A percentile compares a stretch with the other conserved stretches of the same genome.
phyloP scores from a whole-genome alignment of 345 rosid species.

The Melaleuca quinquenervia region DNA sequence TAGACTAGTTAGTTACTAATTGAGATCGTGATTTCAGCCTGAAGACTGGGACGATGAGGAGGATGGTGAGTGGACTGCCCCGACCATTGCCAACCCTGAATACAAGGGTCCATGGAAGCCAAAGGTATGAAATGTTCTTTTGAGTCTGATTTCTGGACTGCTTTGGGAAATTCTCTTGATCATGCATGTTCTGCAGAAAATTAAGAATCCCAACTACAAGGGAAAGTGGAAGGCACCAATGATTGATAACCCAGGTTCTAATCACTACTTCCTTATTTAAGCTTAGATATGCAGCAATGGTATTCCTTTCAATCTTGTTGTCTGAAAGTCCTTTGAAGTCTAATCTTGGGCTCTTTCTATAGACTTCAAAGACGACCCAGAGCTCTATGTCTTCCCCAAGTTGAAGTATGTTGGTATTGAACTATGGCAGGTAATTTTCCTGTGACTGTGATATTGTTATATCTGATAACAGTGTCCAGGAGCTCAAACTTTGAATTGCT shows the following conservation, averaged over 20 bases:
- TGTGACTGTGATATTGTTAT: not conserved
- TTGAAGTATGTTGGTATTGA: constrained; percentile 95
- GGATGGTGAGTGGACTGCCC: constrained; percentile 99
- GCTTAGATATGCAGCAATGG: not conserved
- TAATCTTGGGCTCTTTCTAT: constrained; percentile 24
- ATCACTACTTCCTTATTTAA: constrained; percentile 2
- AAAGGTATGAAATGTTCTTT: constrained; percentile 44
- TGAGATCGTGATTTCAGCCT: constrained; percentile 35
- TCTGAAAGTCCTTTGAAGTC: not conserved
- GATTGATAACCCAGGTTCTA: constrained; percentile 97
- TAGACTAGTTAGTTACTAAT: not conserved
- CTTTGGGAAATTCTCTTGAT: not conserved
- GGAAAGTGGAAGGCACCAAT: constrained; percentile 96
- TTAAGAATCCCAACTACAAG: constrained; percentile 89
- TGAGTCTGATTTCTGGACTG: not conserved
- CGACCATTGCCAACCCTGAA: constrained; percentile 93
- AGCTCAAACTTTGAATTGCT: not conserved
- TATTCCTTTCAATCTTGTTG: not conserved
- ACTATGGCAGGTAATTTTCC: constrained; percentile 77
- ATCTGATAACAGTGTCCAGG: not conserved
- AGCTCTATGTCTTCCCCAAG: constrained; percentile 75
- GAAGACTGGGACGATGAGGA: constrained; percentile 99
- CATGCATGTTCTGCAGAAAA: constrained; percentile 49
- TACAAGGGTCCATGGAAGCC: constrained; percentile 94
- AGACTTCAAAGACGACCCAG: constrained; percentile 97